Percentiles rank a stretch among this genome's conserved stretches.
These are phyloP conservation scores for Centrapalus pauciflorus DNA, from an alignment of 129 eudicot species.

Conservation along the genomic window DNA sequence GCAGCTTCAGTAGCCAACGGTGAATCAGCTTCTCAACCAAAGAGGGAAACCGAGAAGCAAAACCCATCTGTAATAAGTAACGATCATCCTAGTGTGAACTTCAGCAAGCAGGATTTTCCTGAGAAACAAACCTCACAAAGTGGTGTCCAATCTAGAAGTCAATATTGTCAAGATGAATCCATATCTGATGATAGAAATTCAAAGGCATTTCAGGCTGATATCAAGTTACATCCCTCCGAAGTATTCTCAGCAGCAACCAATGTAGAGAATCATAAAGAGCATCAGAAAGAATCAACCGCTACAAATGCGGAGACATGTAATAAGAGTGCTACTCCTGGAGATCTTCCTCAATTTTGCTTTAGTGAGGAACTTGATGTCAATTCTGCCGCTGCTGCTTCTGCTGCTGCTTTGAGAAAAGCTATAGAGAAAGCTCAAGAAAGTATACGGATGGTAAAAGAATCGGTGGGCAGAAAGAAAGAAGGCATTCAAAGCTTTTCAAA, in stretches of 20 bases:
- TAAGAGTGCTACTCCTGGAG: conserved; percentile 31
- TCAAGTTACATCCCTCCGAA: conserved; percentile 36
- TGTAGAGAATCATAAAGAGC: conserved; percentile 19
- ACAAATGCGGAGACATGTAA: conserved; percentile 27
- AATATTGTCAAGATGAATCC: conserved; percentile 31
- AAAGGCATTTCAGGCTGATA: conserved; percentile 28
- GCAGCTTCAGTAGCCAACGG: conserved; percentile 2
- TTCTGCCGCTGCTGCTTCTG: conserved; percentile 75
- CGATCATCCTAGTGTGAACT: conserved; percentile 24
- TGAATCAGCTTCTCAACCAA: conserved; percentile 34
- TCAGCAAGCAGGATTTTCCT: conserved; percentile 24
- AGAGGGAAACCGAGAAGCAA: conserved; percentile 28
- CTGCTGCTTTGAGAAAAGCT: conserved; percentile 78
- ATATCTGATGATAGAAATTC: conserved; percentile 32
- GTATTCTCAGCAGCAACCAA: conserved; percentile 17
- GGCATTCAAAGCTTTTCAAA: conserved; percentile 43
- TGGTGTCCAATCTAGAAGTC: conserved; percentile 29
- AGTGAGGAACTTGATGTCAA: conserved; percentile 75
- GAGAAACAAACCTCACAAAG: conserved; percentile 24
- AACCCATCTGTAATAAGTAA: conserved; percentile 20
- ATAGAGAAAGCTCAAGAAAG: conserved; percentile 90
- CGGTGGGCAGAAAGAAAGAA: conserved; percentile 61
- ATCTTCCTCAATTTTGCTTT: conserved; percentile 30
- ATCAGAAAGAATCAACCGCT: conserved; percentile 26
- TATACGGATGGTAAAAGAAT: conserved; percentile 76